Base-by-base conservation (phyloP, 257 asterid genomes). In the Jasminum sambac region DNA sequence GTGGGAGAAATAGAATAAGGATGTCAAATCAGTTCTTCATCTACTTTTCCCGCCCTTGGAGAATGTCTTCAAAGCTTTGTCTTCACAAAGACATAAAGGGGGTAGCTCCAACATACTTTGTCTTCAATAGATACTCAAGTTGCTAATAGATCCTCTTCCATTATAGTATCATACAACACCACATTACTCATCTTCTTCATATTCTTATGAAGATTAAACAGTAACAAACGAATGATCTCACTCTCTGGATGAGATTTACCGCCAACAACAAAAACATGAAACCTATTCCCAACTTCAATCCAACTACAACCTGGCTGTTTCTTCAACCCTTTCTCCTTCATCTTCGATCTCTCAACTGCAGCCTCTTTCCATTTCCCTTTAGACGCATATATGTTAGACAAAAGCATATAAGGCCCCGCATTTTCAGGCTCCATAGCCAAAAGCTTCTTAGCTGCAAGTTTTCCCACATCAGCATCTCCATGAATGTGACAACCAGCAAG, bases 261-360 rank as follows among this genome's bases (percentile, higher is more conserved):
- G 59, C 87, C 89, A 64, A 60, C 89, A 66, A 74, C 73, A 76
- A 87, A 87, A 63, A 87, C 87, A 79, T 80, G 89, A 64, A 81
- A 78, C 74, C 71, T 76, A 2, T 80, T 79, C 48, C 77, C 84
- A 55, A 84, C 86, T 73, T 80, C 86, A 76, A 87, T 81, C 94
- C 94, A 87, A 72, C 90, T 85, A 57, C 94, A 85, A 25, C 91
- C 93, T 16, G 96, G 93, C 71, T 87, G 91, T 69, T 82, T 87
- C 82, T 87, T 89, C 74, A 83, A 40, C 44, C 95, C 87, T 60
- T 19, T 76, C 9, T 67, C 81, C 79, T 80, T 84, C 95, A 88
- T 83, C 72, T 78, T 83, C 82, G 34, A n/a, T 82, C 81, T 81
- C 79, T 84, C 46, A 57, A 52, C 50, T 72, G 84, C 89, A 59